These are phyloP conservation scores for Talaromyces thailandensis DNA, from an alignment of 495 filamentous ascomycete species.

Conservation along the genomic window DNA sequence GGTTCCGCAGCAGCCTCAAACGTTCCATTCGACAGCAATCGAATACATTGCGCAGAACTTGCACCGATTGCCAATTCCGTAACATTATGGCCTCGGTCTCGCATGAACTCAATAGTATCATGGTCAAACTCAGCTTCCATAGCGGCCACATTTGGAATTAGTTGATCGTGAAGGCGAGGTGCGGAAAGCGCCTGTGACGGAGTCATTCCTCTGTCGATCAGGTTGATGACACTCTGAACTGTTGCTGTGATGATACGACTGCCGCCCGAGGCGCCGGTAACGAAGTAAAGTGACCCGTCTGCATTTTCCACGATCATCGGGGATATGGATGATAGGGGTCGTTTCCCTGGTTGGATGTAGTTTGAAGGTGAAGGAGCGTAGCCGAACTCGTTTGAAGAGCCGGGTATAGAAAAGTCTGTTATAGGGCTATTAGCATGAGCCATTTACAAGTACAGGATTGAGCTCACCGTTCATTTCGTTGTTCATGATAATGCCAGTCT, in stretches of 20 bases:
- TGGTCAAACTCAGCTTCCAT: slow-evolving; percentile 71
- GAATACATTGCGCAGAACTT: slow-evolving; percentile 66
- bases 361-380: slow-evolving; percentile 73
- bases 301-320: slow-evolving; percentile 64
- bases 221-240: slow-evolving; percentile 64
- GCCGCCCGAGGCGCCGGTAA: slow-evolving; percentile 73
- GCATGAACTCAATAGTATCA: slow-evolving; percentile 54
- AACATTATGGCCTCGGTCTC: slow-evolving; percentile 59
- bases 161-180: slow-evolving; percentile 75
- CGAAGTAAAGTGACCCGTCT: slow-evolving; percentile 58
- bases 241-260: slow-evolving; percentile 83
- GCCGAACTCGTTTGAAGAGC: slow-evolving; percentile 67
- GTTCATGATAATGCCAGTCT: slow-evolving; percentile 83
- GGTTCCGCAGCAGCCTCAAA: slow-evolving; percentile 74
- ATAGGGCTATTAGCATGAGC: neutral
- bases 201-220: slow-evolving; percentile 55
- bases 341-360: slow-evolving; percentile 72
- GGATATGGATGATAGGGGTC: slow-evolving; percentile 71
- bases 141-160: slow-evolving; percentile 56
- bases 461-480: slow-evolving; percentile 78
- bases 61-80: slow-evolving; percentile 55
- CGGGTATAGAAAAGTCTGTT: slow-evolving; percentile 66
- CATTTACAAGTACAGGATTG: neutral
- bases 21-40: slow-evolving; percentile 59
- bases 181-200: slow-evolving; percentile 51